Conservation (phyloP, 2,329 filamentous ascomycete species). For the Hirsutella rhossiliensis region DNA sequence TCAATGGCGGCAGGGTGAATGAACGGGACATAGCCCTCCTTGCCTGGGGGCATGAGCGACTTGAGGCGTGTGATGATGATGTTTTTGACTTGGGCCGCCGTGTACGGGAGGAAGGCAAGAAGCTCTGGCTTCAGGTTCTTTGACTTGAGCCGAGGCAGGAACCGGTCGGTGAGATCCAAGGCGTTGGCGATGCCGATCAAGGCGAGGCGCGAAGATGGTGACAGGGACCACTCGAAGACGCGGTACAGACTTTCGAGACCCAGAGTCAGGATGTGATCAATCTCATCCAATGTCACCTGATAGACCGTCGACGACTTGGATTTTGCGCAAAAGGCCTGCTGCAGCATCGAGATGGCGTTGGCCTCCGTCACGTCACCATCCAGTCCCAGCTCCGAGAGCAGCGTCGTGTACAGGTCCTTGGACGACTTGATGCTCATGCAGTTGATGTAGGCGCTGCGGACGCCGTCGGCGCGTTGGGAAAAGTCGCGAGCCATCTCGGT, state of each 20-base stretch:
- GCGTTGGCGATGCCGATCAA: slow-evolving; percentile 94
- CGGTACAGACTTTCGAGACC: slow-evolving; percentile 84
- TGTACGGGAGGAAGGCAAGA: slow-evolving; percentile 88
- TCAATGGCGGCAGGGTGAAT: slow-evolving; percentile 90
- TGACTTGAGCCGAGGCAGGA: slow-evolving; percentile 83
- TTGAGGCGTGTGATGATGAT: slow-evolving; percentile 79
- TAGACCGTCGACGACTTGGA: slow-evolving; percentile 48
- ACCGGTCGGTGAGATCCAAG: slow-evolving; percentile 87
- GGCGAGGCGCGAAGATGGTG: slow-evolving; percentile 65
- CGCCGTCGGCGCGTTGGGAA: slow-evolving; percentile 28
- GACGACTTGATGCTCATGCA: slow-evolving; percentile 94
- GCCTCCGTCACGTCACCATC: slow-evolving; percentile 48
- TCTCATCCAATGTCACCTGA: slow-evolving; percentile 85
- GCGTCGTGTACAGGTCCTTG: slow-evolving; percentile 69
- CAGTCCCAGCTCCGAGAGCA: slow-evolving; percentile 58
- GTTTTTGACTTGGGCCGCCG: slow-evolving; percentile 70
- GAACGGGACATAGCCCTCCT: slow-evolving; percentile 62
- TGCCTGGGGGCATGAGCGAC: slow-evolving; percentile 51
- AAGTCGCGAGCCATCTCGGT: slow-evolving; percentile 60
- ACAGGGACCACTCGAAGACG: slow-evolving; percentile 93
- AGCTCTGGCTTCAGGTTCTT: slow-evolving; percentile 84
- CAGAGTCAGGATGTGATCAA: slow-evolving; percentile 83
- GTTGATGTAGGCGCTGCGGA: slow-evolving; percentile 75
- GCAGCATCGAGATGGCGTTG: slow-evolving; percentile 55
- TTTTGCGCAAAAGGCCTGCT: slow-evolving; percentile 57